Evolutionary conservation across 169 alveolate species (phyloP).

Genomic region (Plasmodium knowlesi): DNA sequence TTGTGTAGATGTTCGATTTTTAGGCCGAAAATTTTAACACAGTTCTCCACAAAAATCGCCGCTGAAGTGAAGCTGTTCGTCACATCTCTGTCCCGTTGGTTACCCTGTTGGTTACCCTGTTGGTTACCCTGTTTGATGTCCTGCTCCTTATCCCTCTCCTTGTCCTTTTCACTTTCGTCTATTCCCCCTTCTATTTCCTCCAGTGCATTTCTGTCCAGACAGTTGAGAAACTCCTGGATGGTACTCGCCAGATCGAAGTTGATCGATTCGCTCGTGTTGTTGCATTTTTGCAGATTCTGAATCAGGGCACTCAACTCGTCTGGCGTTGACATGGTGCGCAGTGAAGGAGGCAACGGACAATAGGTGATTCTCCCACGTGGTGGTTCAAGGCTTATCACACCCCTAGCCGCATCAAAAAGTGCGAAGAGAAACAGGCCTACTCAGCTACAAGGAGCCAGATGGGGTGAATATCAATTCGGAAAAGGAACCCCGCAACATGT

Average conservation of each 20-base stretch:
- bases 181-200: constrained; percentile 33
- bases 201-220: constrained; percentile 33
- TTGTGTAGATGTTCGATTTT: constrained; percentile 70
- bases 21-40: constrained; percentile 65
- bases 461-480: background rate
- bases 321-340: constrained; percentile 8
- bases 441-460: background rate
- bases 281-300: constrained; percentile 67
- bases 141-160: background rate
- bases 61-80: constrained; percentile 63
- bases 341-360: background rate
- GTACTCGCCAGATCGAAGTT: constrained; percentile 63
- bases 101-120: too few relatives aligned
- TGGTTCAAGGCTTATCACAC: background rate
- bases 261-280: constrained; percentile 52
- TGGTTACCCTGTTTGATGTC: background rate
- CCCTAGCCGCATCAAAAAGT: background rate
- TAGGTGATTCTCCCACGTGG: background rate
- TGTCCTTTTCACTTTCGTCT: constrained; percentile 6
- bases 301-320: constrained; percentile 29
- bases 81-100: constrained; percentile 17
- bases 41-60: constrained; percentile 64
- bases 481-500: background rate
- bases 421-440: background rate
- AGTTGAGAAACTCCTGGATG: constrained; percentile 40